A percentile compares a stretch with the other conserved stretches of the same genome.
These are phyloP conservation scores for Physaria fendleri DNA, from an alignment of 345 rosid genomes.

Conservation along the genomic window DNA sequence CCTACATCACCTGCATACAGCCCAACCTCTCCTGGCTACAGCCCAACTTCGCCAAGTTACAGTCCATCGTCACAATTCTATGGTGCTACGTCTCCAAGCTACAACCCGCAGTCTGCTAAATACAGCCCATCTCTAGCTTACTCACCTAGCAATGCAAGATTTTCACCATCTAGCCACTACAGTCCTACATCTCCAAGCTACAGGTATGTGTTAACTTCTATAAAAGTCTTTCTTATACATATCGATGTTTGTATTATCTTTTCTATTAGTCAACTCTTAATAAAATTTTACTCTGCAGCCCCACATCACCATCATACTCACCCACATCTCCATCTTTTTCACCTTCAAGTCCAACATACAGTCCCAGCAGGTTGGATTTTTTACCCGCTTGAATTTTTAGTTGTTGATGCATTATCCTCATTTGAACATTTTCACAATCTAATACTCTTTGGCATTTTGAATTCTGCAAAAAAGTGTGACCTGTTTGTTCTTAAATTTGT, in stretches of 20 bases:
- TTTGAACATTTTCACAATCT: not conserved
- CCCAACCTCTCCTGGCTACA: too few species aligned
- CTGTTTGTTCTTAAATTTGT: too few species aligned
- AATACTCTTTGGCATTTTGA: not conserved
- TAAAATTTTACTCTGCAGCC: slow-evolving; percentile 41
- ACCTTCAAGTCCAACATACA: slow-evolving; percentile 83
- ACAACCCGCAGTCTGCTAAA: slow-evolving; percentile 53
- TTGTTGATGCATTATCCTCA: too few species aligned
- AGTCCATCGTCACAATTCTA: slow-evolving; percentile 84
- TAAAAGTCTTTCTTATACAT: not conserved
- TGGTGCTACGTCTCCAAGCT: slow-evolving; percentile 65
- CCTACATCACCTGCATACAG: slow-evolving; percentile 74
- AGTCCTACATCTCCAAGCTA: slow-evolving; percentile 94
- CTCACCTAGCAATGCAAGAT: slow-evolving; percentile 88
- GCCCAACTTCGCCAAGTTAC: slow-evolving; percentile 63
- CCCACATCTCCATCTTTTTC: slow-evolving; percentile 94
- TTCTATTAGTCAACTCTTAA: not conserved
- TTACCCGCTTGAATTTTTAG: too few species aligned
- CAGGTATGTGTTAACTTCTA: slow-evolving; percentile 34
- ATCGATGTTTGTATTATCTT: not conserved
- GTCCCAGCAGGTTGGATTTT: slow-evolving; percentile 99
- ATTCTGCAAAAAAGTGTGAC: not conserved
- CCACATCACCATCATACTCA: slow-evolving; percentile 84
- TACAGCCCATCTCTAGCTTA: slow-evolving; percentile 82
- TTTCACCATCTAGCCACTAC: slow-evolving; percentile 85